These are phyloP conservation scores for Drechslerella coelobrocha DNA, from an alignment of 2,329 filamentous ascomycete species.

Conservation along the genomic window DNA sequence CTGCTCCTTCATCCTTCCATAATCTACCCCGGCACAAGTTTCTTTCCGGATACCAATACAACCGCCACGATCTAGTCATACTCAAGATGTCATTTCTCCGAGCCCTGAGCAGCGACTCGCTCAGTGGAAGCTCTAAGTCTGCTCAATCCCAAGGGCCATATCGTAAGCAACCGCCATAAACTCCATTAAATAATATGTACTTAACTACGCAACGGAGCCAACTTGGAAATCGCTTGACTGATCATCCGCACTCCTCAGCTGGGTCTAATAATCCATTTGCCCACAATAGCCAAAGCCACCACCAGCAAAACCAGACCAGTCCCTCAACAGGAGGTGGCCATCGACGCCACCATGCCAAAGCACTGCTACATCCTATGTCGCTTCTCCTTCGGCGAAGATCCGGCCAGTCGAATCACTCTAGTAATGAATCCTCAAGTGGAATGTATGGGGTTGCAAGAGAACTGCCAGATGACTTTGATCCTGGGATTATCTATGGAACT, in stretches of 20 bases:
- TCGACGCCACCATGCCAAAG: constrained; percentile 47
- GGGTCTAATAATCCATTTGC: constrained; percentile 15
- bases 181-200: not conserved
- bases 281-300: constrained; percentile 20
- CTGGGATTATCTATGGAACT: constrained; percentile 64
- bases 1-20: no score
- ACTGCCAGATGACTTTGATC: constrained; percentile 65
- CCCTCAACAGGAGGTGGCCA: constrained; percentile 20
- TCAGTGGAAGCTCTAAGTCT: constrained; percentile 25
- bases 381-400: constrained; percentile 67
- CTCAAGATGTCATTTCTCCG: constrained; percentile 48
- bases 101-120: constrained; percentile 40
- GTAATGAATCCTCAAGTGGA: constrained; percentile 19
- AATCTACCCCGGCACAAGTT: no score
- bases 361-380: constrained; percentile 61
- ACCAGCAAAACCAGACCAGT: constrained; percentile 8
- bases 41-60: no score
- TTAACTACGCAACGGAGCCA: not conserved
- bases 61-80: not conserved
- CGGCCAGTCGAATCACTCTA: constrained; percentile 60
- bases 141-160: constrained; percentile 10
- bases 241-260: constrained; percentile 4
- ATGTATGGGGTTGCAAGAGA: constrained; percentile 56
- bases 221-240: not conserved
- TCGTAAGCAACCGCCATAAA: constrained; percentile 10